Conservation (phyloP, 257 asterid genomes). For the Fraxinus quadrangulata region DNA sequence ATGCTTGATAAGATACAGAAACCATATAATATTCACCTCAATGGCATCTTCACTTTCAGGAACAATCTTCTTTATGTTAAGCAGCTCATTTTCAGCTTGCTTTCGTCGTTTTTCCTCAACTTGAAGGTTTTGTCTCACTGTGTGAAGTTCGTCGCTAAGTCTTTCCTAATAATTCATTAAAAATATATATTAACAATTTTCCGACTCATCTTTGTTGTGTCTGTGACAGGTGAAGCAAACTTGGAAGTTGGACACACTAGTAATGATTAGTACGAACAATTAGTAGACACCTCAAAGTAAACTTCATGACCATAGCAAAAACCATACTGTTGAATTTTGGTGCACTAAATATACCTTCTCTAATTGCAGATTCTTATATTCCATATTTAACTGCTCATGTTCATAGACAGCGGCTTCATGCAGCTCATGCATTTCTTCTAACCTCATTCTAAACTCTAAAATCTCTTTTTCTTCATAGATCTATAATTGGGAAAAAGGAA, state of each 20-base stretch:
- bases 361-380: conserved; percentile 49
- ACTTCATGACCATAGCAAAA: neutral
- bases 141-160: conserved; percentile 54
- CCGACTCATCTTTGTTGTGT: neutral
- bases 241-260: neutral
- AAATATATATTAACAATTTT: conserved; percentile 12
- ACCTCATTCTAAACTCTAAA: conserved; percentile 48
- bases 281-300: neutral
- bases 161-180: conserved; percentile 43
- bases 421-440: conserved; percentile 61
- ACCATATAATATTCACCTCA: conserved; percentile 54
- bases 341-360: conserved; percentile 61
- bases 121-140: conserved; percentile 52
- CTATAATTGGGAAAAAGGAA: conserved; percentile 32
- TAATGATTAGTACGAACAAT: neutral
- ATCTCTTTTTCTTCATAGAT: conserved; percentile 49
- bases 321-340: neutral
- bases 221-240: neutral
- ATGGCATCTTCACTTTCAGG: conserved; percentile 89
- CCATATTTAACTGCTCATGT: conserved; percentile 49
- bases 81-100: conserved; percentile 74
- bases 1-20: neutral
- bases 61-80: conserved; percentile 50
- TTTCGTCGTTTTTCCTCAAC: conserved; percentile 68
- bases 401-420: conserved; percentile 54